Evolutionary conservation across 192 early-diverging fungal species (phyloP).

Genomic region (Entomortierella lignicola): DNA sequence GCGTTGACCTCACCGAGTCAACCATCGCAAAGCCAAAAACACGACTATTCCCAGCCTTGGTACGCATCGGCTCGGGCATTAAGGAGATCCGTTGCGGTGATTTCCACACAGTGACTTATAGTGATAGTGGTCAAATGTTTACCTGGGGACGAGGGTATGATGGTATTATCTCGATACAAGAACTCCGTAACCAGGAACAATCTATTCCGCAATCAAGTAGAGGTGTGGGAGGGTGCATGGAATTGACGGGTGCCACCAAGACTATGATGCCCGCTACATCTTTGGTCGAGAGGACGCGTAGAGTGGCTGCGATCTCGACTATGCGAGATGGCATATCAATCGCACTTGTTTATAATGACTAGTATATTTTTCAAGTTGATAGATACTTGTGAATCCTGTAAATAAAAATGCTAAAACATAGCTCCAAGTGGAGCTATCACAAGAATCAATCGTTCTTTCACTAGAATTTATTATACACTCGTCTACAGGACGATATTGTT

Average conservation of each 20-base stretch:
- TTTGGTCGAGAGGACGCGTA: background rate
- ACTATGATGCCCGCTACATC: background rate
- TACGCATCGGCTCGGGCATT: constrained; percentile 22
- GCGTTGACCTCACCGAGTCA: background rate
- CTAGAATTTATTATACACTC: background rate
- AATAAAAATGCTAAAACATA: no score
- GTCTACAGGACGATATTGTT: constrained; percentile 3
- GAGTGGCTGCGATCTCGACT: constrained; percentile 18
- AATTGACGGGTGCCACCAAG: background rate
- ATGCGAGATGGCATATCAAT: constrained; percentile 27
- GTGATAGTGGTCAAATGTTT: constrained; percentile 35
- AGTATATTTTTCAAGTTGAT: background rate
- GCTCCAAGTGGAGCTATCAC: no score
- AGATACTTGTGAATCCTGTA: no score
- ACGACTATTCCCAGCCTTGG: constrained; percentile 21
- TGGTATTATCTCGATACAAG: constrained; percentile 29
- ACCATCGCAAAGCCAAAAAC: constrained; percentile 1
- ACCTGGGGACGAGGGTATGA: constrained; percentile 34
- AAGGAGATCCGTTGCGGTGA: constrained; percentile 42
- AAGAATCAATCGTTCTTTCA: no score
- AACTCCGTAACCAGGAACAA: background rate
- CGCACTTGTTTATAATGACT: constrained; percentile 13
- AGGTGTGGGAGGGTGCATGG: background rate
- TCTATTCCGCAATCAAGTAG: background rate
- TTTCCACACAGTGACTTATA: constrained; percentile 31